Evolutionary conservation across 352 stramenopile genomes (phyloP), one percentile per base, ranked within the genome.

Genomic region (Pythium oligandrum): DNA sequence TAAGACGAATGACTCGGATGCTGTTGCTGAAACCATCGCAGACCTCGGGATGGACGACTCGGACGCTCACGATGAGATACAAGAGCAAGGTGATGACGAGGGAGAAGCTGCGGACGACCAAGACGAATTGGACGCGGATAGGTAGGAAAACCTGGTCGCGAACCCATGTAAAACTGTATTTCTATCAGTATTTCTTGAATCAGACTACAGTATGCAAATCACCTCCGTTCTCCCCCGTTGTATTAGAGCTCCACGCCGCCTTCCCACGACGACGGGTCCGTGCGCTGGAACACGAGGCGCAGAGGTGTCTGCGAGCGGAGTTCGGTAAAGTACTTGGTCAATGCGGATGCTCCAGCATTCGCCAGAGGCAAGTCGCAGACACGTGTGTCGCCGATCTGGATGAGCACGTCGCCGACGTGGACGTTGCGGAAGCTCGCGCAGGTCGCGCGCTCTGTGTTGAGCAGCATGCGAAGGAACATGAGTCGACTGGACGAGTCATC

Each of bases 271-370:
- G 70, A 71, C 4, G 69, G 62, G 49, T 66, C 62, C 71, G 83
- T 89, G 35, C 75, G 73, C 64, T 89, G 78, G 53, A 89, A 89
- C 38, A 79, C 81, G 36, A 89, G 64, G 4, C 61, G 63, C 49
- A 89, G 66, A 3, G 78, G 78, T 8, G 71, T 86, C 63, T 83
- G 66, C 4, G 44, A 61, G 38, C 66, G 69, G 31, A 89, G 55
- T 39, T 83, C 75, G 2, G 75, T 79, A 52, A 89, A 89, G 47
- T 86, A 78, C 59, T 82, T 85, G 35, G 78, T 86, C 43, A 89
- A 49, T 48, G 82, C 78, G 17, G 17, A 26, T 4, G 63, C 59
- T 7, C 73, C 71, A 6, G 75, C 72, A 51, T 58, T 48, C 46
- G 86, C 78, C 3, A 86, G 53, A 6, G 72, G 69, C n/a, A 89